These are phyloP conservation scores for Nepenthes alata DNA, from an alignment of 179 eudicot species.

Conservation along the genomic window DNA sequence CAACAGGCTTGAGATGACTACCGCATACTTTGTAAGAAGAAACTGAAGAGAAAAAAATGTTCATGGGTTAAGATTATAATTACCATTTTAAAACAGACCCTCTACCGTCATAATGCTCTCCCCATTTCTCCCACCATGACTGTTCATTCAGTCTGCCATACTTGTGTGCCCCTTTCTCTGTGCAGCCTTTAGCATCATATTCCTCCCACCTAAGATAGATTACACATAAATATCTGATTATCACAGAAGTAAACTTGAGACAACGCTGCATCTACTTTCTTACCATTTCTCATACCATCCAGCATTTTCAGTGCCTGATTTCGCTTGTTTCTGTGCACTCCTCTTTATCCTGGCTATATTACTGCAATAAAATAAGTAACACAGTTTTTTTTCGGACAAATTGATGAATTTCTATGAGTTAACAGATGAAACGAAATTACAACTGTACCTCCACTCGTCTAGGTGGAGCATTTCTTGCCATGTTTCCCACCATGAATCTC, in stretches of 20 bases:
- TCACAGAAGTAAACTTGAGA: not conserved
- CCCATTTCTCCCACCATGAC: slow-evolving; percentile 99
- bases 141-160: slow-evolving; percentile 90
- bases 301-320: slow-evolving; percentile 94
- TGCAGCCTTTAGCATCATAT: slow-evolving; percentile 95
- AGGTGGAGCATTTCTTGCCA: slow-evolving; percentile 99
- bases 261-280: slow-evolving; percentile 5
- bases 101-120: slow-evolving; percentile 92
- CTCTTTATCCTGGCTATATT: slow-evolving; percentile 91
- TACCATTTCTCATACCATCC: slow-evolving; percentile 99
- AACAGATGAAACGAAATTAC: not conserved
- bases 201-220: slow-evolving; percentile 71
- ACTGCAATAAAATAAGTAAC: slow-evolving; percentile 32
- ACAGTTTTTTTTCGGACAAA: not conserved
- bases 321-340: slow-evolving; percentile 97
- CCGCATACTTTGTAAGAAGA: too few relatives aligned
- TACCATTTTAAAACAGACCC: slow-evolving; percentile 95
- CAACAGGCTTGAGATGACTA: too few relatives aligned
- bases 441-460: slow-evolving; percentile 89
- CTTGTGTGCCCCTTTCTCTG: slow-evolving; percentile 97
- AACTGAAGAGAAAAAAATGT: too few relatives aligned
- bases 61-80: not conserved
- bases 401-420: not conserved
- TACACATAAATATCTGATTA: not conserved
- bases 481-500: slow-evolving; percentile 99